These are phyloP conservation scores for Boletellus ananas DNA, from an alignment of 768 basidiomycete species.

Conservation along the genomic window DNA sequence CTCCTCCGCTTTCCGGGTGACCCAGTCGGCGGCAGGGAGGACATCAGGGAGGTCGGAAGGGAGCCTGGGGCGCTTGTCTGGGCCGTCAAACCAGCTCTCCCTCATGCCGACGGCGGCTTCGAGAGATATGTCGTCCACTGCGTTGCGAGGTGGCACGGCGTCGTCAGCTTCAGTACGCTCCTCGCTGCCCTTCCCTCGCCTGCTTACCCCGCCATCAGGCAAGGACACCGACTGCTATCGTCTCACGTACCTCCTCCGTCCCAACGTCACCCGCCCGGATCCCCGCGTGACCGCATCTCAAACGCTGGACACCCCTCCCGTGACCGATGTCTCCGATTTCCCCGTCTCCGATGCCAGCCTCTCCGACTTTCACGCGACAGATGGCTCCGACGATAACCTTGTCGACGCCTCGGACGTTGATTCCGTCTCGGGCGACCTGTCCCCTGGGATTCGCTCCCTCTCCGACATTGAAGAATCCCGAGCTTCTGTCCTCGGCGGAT, in stretches of 20 bases:
- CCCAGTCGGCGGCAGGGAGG: constrained; percentile 48
- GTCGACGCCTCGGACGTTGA: constrained; percentile 24
- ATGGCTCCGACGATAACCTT: too few relatives aligned
- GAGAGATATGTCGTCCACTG: constrained; percentile 81
- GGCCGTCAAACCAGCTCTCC: constrained; percentile 40
- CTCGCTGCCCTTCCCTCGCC: background rate
- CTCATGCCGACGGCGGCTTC: constrained; percentile 55
- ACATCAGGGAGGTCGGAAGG: constrained; percentile 62
- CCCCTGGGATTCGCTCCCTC: constrained; percentile 11
- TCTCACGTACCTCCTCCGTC: constrained; percentile 76
- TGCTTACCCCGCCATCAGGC: constrained; percentile 28
- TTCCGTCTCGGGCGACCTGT: constrained; percentile 9
- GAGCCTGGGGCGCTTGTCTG: constrained; percentile 69
- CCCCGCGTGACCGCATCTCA: constrained; percentile 20
- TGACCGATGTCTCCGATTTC: constrained; percentile 62
- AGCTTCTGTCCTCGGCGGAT: constrained; percentile 31
- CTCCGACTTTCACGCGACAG: constrained; percentile 32
- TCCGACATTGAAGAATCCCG: constrained; percentile 29
- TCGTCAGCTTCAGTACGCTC: constrained; percentile 78
- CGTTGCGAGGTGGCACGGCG: constrained; percentile 71
- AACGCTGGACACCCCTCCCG: constrained; percentile 66
- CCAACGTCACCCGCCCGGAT: constrained; percentile 64
- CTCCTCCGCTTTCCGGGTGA: constrained; percentile 36
- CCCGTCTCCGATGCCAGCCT: constrained; percentile 44
- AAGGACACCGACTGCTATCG: constrained; percentile 50